These are phyloP conservation scores for Amanita fuliginea DNA, from an alignment of 768 basidiomycete genomes.

Conservation along the genomic window DNA sequence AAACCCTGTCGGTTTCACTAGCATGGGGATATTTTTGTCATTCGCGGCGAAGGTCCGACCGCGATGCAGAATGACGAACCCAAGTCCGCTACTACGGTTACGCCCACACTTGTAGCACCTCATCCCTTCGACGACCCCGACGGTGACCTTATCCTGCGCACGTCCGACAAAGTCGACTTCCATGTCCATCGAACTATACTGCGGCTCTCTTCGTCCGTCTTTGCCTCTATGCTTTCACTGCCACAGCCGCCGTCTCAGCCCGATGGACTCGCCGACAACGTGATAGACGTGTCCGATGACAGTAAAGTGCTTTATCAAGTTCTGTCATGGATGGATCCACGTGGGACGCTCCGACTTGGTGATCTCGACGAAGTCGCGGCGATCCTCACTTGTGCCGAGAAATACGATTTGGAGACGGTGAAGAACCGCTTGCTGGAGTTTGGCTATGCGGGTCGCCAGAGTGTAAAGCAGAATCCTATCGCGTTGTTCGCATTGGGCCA, in stretches of 20 bases:
- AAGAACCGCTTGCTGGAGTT: slow-evolving; percentile 1
- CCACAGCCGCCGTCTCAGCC: background rate
- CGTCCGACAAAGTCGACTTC: slow-evolving; percentile 2
- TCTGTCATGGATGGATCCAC: slow-evolving; percentile 5
- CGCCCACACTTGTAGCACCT: background rate
- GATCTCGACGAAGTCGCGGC: background rate
- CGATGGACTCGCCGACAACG: background rate
- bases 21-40: too few relatives aligned
- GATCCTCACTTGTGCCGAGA: background rate
- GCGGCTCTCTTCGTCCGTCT: slow-evolving; percentile 2
- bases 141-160: slow-evolving; percentile 2
- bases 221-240: slow-evolving; percentile 2
- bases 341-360: background rate
- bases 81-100: background rate
- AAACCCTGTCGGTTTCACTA: too few relatives aligned
- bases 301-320: slow-evolving; percentile 2
- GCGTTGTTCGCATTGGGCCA: slow-evolving; percentile 1
- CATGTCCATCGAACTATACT: slow-evolving; percentile 2
- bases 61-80: background rate
- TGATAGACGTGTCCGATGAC: background rate
- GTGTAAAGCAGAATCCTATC: background rate
- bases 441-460: slow-evolving; percentile 1
- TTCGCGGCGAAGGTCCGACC: too few relatives aligned
- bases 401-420: slow-evolving; percentile 1
- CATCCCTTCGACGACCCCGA: slow-evolving; percentile 2